Evolutionary conservation across 2,329 filamentous ascomycete species (phyloP).

Genomic region (Neopestalotiopsis sp.): DNA sequence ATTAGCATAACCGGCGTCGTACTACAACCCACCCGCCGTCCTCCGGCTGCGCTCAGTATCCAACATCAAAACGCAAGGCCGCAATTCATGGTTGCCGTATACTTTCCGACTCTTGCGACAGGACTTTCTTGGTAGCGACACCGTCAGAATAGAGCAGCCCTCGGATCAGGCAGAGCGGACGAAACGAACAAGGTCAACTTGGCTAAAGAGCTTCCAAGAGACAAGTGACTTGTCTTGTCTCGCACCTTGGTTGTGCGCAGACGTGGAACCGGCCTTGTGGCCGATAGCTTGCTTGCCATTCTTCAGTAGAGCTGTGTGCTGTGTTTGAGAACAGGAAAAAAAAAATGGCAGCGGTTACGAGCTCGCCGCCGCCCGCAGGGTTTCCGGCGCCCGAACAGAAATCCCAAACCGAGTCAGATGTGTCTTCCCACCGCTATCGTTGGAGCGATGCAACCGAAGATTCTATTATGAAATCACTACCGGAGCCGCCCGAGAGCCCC

Average conservation of each 20-base stretch:
- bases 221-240: neutral
- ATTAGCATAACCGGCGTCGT: constrained; percentile 29
- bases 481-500: constrained; percentile 40
- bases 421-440: constrained; percentile 40
- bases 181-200: neutral
- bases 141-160: neutral
- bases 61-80: neutral
- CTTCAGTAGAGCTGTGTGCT: neutral
- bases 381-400: constrained; percentile 34
- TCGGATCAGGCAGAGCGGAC: neutral
- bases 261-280: constrained; percentile 1
- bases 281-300: neutral
- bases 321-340: neutral
- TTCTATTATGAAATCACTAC: constrained; percentile 31
- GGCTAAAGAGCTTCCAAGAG: neutral
- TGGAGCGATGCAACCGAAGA: constrained; percentile 34
- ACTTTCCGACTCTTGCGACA: neutral
- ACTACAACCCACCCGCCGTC: constrained; percentile 26
- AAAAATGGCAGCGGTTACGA: constrained; percentile 35
- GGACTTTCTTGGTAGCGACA: neutral
- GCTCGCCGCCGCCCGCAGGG: constrained; percentile 31
- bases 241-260: constrained; percentile 1
- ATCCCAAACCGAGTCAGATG: constrained; percentile 26
- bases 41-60: constrained; percentile 10
- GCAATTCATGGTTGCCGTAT: neutral